phyloP scores from a whole-genome alignment of 129 eudicot genomes.

The Helianthus tuberosus region DNA sequence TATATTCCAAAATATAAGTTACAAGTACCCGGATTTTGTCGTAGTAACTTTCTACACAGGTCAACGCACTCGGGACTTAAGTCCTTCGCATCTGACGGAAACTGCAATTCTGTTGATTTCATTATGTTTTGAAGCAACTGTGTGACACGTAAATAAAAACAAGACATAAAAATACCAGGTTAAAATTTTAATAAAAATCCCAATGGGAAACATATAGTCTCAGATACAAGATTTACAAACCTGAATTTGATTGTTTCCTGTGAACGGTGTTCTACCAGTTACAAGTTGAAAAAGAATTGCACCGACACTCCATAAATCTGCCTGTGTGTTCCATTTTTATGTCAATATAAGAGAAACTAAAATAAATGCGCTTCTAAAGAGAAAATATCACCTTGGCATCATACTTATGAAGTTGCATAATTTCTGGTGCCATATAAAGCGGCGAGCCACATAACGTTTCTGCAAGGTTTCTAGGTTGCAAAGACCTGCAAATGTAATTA shows the following conservation, averaged over 20 bases:
- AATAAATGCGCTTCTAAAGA: conserved; percentile 11
- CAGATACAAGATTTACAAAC: conserved; percentile 40
- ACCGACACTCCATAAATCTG: conserved; percentile 99
- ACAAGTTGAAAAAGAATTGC: conserved; percentile 92
- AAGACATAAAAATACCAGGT: conserved; percentile 11
- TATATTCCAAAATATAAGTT: neutral
- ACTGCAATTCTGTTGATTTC: conserved; percentile 66
- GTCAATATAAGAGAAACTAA: neutral
- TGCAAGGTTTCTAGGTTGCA: conserved; percentile 91
- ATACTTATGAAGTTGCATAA: conserved; percentile 91
- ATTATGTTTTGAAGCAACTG: conserved; percentile 83
- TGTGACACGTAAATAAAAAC: conserved; percentile 26
- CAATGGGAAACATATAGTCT: conserved; percentile 5
- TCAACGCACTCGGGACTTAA: conserved; percentile 70
- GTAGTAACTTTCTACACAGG: conserved; percentile 72
- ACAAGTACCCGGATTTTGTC: conserved; percentile 61
- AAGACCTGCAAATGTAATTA: conserved; percentile 57
- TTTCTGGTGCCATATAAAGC: conserved; percentile 89
- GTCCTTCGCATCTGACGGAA: conserved; percentile 72
- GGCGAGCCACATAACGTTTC: conserved; percentile 98
- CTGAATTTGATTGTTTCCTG: conserved; percentile 88
- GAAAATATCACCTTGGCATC: conserved; percentile 82
- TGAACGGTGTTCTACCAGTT: conserved; percentile 90
- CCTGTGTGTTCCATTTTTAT: conserved; percentile 58
- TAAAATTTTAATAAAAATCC: conserved; percentile 14